Conservation (phyloP, 768 basidiomycete species). For the Mycena rebaudengoi region DNA sequence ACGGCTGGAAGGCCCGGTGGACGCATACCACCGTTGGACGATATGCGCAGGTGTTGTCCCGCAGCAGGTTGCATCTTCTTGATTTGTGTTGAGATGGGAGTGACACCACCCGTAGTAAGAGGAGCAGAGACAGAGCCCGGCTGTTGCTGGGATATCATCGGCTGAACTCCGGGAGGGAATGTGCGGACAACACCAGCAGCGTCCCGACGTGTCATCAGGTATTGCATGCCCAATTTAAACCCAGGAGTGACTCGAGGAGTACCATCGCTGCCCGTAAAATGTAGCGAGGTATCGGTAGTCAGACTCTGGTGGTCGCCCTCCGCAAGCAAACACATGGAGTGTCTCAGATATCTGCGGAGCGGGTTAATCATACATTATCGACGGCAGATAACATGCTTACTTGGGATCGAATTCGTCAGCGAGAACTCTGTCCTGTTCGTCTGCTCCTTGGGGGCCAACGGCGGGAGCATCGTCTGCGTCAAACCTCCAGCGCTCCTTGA, state of each 20-base stretch:
- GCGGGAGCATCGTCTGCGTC: slow-evolving; percentile 72
- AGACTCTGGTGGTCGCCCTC: slow-evolving; percentile 44
- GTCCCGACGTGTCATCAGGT: slow-evolving; percentile 21
- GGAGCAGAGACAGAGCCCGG: neutral
- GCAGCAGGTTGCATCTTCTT: slow-evolving; percentile 67
- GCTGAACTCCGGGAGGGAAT: slow-evolving; percentile 12
- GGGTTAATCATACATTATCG: neutral
- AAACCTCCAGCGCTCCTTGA: slow-evolving; percentile 73
- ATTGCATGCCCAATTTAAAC: slow-evolving; percentile 39
- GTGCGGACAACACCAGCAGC: slow-evolving; percentile 7
- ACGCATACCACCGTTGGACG: slow-evolving; percentile 64
- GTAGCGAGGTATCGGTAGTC: slow-evolving; percentile 20
- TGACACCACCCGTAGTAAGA: slow-evolving; percentile 44
- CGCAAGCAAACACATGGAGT: slow-evolving; percentile 64
- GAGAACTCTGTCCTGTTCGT: slow-evolving; percentile 76
- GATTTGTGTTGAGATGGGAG: slow-evolving; percentile 66
- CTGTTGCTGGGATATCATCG: slow-evolving; percentile 21
- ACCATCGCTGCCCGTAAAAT: slow-evolving; percentile 51
- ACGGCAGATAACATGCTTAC: slow-evolving; percentile 39
- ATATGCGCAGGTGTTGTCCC: slow-evolving; percentile 68
- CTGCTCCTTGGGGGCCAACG: slow-evolving; percentile 56
- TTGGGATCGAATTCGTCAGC: slow-evolving; percentile 74
- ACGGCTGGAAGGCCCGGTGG: slow-evolving; percentile 51
- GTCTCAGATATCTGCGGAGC: slow-evolving; percentile 58
- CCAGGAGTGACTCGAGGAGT: slow-evolving; percentile 56